Conservation (phyloP, 805 yeast species). For the Candida maris region DNA sequence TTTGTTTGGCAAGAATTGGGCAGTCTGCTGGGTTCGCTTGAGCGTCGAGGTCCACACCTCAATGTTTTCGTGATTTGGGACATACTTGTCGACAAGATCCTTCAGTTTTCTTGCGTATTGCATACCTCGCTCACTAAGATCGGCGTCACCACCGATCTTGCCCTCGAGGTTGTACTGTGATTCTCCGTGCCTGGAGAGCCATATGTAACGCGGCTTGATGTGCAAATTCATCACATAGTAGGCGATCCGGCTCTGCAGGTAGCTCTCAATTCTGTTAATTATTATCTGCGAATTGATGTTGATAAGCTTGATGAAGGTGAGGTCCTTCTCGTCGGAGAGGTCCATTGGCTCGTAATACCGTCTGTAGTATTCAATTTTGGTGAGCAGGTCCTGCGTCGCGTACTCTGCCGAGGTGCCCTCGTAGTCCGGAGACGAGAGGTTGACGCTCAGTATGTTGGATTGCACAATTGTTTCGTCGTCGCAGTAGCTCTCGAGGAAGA, state of each 20-base stretch:
- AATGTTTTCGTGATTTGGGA: conserved; percentile 58
- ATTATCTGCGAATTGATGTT: conserved; percentile 87
- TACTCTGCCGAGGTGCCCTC: conserved; percentile 60
- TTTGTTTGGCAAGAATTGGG: conserved; percentile 73
- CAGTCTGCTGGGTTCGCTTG: conserved; percentile 88
- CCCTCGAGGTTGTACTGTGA: conserved; percentile 89
- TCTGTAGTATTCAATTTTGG: conserved; percentile 72
- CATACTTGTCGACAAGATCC: conserved; percentile 61
- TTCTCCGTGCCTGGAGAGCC: conserved; percentile 96
- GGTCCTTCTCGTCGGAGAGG: conserved; percentile 49
- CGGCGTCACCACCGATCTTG: conserved; percentile 93
- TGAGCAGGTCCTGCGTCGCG: conserved; percentile 68
- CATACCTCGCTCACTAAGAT: conserved; percentile 78
- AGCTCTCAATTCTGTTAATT: conserved; percentile 81
- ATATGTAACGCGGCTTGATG: conserved; percentile 85
- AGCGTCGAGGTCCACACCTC: conserved; percentile 97
- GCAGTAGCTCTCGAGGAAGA: conserved; percentile 91
- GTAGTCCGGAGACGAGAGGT: conserved; percentile 84
- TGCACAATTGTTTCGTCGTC: conserved; percentile 73
- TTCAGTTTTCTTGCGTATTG: conserved; percentile 81
- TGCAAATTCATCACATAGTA: conserved; percentile 95
- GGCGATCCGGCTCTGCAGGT: conserved; percentile 87
- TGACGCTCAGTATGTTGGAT: conserved; percentile 81
- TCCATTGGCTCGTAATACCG: conserved; percentile 74
- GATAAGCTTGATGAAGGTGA: conserved; percentile 83